Conservation (phyloP, 495 filamentous ascomycete species). For the Chaetomium tenue region DNA sequence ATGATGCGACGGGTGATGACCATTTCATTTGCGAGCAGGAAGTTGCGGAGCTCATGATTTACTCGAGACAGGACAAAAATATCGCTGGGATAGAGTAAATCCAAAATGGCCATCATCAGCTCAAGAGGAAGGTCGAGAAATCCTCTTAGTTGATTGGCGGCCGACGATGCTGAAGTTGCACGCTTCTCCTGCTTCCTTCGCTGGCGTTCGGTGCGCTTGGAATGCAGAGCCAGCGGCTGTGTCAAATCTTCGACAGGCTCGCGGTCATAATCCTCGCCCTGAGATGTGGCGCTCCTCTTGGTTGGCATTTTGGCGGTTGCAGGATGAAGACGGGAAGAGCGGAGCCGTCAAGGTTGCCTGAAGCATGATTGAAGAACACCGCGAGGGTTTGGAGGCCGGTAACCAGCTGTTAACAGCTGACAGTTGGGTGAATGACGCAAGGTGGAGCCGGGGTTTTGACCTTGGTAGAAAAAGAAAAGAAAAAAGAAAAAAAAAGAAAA, state of each 20-base stretch:
- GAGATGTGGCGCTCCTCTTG: neutral
- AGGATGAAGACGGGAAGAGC: conserved; percentile 41
- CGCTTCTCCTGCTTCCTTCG: conserved; percentile 46
- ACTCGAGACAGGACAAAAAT: conserved; percentile 43
- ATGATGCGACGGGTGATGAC: conserved; percentile 43
- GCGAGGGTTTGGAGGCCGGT: neutral
- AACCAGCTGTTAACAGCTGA: neutral
- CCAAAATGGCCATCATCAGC: conserved; percentile 46
- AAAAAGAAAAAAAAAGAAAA: too few species aligned
- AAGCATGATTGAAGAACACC: neutral
- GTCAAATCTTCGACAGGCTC: conserved; percentile 22
- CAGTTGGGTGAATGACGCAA: neutral
- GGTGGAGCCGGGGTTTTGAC: neutral
- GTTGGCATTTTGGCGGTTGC: conserved; percentile 3
- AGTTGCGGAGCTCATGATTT: conserved; percentile 36
- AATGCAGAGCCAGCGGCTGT: conserved; percentile 41
- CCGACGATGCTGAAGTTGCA: conserved; percentile 3
- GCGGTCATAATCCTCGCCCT: neutral
- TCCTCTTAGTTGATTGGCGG: conserved; percentile 6
- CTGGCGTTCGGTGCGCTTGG: conserved; percentile 51
- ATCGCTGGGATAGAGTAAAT: conserved; percentile 47
- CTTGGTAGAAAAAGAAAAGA: too few species aligned
- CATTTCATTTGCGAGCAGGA: conserved; percentile 43
- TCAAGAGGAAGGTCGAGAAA: conserved; percentile 51
- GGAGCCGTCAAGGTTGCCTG: neutral